phyloP scores from a whole-genome alignment of 2,329 filamentous ascomycete species.

The Endothia cerciana region DNA sequence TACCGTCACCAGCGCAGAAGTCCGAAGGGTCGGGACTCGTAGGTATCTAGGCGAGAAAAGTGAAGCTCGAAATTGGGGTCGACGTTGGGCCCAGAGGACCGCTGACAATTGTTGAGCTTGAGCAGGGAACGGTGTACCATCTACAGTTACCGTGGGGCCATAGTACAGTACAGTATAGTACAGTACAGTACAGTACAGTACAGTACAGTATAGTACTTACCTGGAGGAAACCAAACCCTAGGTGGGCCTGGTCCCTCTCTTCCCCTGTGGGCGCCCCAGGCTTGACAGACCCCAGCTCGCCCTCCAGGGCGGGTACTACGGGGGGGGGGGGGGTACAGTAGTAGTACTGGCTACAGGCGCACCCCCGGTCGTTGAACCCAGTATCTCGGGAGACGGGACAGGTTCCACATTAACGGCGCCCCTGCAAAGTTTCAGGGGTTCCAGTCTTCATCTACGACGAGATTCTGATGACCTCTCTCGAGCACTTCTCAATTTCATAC shows the following conservation, averaged over 20 bases:
- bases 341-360: background rate
- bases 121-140: too few species aligned
- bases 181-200: too few species aligned
- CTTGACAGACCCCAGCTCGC: background rate
- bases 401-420: background rate
- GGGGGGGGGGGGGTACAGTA: background rate
- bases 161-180: too few species aligned
- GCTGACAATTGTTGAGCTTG: constrained; percentile 4
- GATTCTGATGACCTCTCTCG: constrained; percentile 6
- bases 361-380: background rate
- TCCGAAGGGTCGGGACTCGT: too few species aligned
- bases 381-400: background rate
- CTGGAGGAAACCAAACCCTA: too few species aligned
- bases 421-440: constrained; percentile 1
- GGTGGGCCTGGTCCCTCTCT: background rate
- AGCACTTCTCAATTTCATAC: constrained; percentile 7
- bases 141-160: too few species aligned
- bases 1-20: background rate
- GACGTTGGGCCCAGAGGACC: background rate
- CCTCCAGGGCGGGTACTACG: background rate
- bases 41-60: background rate
- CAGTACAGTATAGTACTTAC: too few species aligned
- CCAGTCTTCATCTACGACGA: constrained; percentile 12
- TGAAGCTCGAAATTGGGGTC: constrained; percentile 1
- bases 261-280: background rate